Base-by-base conservation (phyloP, 805 yeast species). In the Candida ascalaphidarum region DNA sequence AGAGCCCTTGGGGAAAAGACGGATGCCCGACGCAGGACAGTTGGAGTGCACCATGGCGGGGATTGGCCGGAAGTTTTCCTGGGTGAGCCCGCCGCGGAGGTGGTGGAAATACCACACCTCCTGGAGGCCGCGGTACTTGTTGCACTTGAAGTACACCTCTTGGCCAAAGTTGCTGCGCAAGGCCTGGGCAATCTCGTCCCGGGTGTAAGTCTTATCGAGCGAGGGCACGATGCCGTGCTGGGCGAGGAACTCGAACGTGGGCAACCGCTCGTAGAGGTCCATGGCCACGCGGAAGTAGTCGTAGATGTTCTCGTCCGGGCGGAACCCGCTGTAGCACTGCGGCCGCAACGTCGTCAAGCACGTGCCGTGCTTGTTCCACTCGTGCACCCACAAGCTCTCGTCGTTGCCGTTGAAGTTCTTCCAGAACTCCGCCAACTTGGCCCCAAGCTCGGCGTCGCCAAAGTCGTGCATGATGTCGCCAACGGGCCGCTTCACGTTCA, bases 11-110 rank as follows among this genome's bases (percentile, higher is more conserved):
- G 95, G 96, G 26, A 73, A 61, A 49, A 71, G 83, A 41, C 66
- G 70, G 45, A 89, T 80, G 3, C 85, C 88, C 5, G 55, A 40
- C 2, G 57, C 67, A 3, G 86, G 85, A 54, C 97, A 89, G 28
- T 71, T 65, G 4, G 81, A 61, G 14, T 62, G 55, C 16, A 68
- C 47, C 32, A 75, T 43, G 2, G 80, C 49, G 28, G 81, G 83
- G 27, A 81, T 74, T 14, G 79, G 77, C 14, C 61, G 49, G 48
- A 79, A 58, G 12, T 47, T 28, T 32, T 48, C 33, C 9, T 31
- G 27, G 18, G 30, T 19, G 14, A 44, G 37, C 1, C 52, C 45
- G 1, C 54, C 54, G 20, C 29, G 37, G 27, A 48, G 31, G 30
- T 48, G 37, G 30, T 48, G 51, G 36, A 28, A 48, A 37, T 48